phyloP scores from a whole-genome alignment of 176 grass and related monocot genomes.

The Eremochloa ophiuroides region DNA sequence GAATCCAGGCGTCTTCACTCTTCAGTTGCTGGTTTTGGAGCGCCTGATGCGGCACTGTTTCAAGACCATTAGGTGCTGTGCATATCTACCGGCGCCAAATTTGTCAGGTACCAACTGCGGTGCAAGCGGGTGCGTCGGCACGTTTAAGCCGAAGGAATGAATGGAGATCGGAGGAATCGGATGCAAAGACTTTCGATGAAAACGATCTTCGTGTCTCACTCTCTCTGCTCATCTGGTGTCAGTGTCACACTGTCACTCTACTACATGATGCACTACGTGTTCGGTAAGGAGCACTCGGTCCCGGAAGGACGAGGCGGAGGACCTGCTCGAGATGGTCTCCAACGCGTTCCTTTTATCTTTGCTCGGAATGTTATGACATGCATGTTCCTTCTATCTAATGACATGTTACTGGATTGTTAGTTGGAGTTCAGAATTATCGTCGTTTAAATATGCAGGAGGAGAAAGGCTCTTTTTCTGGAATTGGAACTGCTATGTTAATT shows the following conservation, averaged over 20 bases:
- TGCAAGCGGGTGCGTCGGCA: neutral
- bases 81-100: neutral
- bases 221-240: too few species aligned
- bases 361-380: too few species aligned
- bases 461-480: neutral
- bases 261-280: too few species aligned
- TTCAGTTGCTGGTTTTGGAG: conserved; percentile 10
- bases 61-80: neutral
- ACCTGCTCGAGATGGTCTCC: neutral
- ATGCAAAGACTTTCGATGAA: neutral
- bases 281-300: too few species aligned
- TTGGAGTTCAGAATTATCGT: too few species aligned
- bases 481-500: too few species aligned
- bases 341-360: neutral
- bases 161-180: too few species aligned
- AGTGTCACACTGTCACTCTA: too few species aligned
- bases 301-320: too few species aligned
- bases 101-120: neutral
- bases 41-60: neutral
- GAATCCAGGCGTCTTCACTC: neutral
- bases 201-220: neutral
- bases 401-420: too few species aligned
- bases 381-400: neutral
- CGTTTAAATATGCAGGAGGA: too few species aligned
- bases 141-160: neutral